Evolutionary conservation across 2,329 filamentous ascomycete species (phyloP), one percentile per base, ranked within the genome.

Genomic region (Phyllachora maydis): DNA sequence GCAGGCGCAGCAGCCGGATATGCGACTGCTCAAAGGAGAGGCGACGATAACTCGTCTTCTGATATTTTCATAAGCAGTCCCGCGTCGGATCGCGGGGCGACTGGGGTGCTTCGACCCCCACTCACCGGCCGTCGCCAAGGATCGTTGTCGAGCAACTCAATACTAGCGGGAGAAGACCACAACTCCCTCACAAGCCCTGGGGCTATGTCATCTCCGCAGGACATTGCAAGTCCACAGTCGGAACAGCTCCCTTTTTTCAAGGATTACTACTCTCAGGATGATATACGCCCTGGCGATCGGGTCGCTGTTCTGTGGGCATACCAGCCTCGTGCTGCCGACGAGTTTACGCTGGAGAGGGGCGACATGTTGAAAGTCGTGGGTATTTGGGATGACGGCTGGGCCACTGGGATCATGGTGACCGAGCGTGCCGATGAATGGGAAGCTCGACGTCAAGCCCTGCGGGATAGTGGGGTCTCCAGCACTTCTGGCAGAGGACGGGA

Each of bases 301-400:
- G 85, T 98, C 19, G 67, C 88, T 9, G 79, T 82, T 3, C 62
- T 98, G 9, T 98, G 88, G 88, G 85, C 88, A 2, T 98, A 98
- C 46, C 81, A 92, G 37, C 85, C 88, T 16, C 76, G 88, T 16
- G 88, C 88, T 4, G 68, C 71, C 15, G 88, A 98, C 39, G 88
- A 98, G 42, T 95, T 95, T 41, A 61, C 79, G 18, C 58, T 98
- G 18, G 88, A 95, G 39, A 70, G 88, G 28, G 88, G 88, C 25
- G 88, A 98, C 42, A 93, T 98, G 83, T 63, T 98, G 40, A 95
- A 93, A 52, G 73, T 98, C 9, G 75, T 95, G 16, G 88, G 88
- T 31, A 98, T 98, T 35, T 98, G 88, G 88, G 88, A 98, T 40
- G 88, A 98, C 44, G 88, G 88, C 22, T 98, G 88, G 88, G 88